Evolutionary conservation across 805 yeast genomes (phyloP), one percentile per base, ranked within the genome.

Genomic region (Peterozyma xylosa): DNA sequence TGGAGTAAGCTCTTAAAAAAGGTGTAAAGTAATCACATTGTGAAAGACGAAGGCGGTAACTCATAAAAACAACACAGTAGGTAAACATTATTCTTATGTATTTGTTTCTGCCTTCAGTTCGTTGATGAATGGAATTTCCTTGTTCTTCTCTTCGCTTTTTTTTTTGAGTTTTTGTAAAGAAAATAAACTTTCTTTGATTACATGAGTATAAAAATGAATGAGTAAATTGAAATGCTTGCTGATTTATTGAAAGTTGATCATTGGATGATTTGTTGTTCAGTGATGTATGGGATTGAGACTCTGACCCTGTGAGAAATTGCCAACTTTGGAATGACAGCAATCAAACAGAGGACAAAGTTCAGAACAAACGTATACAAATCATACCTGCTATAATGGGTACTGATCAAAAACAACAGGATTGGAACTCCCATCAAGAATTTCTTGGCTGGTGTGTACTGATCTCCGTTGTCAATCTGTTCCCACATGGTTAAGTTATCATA

Each of bases 401-500:
- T 80, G 32, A 88, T 71, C 52, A 91, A 70, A 55, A 91, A 91
- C 56, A 93, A 71, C 7, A 79, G 81, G 50, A 93, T 86, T 27
- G 99, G 99, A n/a, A 93, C 96, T 41, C 86, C 80, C 67, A 91
- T 76, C 51, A 91, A 70, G 58, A 89, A 91, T 64, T 91, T 91
- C 70, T 93, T 90, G 34, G 96, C 82, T 11, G 99, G 99, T 0
- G 99, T 93, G 62, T 90, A 91, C 63, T 89, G 95, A 58, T 89
- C 97, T 47, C 98, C 99, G 56, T 90, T 63, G 50, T 64, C 69
- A 47, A 84, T 82, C 64, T 91, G 99, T 64, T 91, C 99, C 99
- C 99, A 91, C 97, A 91, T 88, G 17, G 96, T 93, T 52, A 91
- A 72, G 57, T 87, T 82, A 60, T 91, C 99, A 64, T 85, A 93